Conservation (phyloP, 129 eudicot species). For the Escallonia rubra region DNA sequence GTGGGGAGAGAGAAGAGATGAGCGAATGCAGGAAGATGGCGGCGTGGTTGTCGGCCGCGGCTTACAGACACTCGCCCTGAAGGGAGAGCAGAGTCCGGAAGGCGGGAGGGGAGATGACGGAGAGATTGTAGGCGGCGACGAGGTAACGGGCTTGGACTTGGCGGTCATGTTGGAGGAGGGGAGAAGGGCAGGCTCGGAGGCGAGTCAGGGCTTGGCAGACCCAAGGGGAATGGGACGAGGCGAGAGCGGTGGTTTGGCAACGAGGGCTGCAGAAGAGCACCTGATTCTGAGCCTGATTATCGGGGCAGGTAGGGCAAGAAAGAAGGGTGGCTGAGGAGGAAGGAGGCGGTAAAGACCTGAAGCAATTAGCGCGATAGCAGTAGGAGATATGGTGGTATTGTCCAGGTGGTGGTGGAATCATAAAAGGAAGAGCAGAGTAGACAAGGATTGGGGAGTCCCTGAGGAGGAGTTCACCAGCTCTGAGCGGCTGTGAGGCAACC, state of each 20-base stretch:
- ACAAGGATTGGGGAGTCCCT: slow-evolving; percentile 65
- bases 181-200: slow-evolving; percentile 31
- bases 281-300: no score
- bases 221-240: slow-evolving; percentile 69
- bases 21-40: slow-evolving; percentile 38
- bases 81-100: slow-evolving; percentile 56
- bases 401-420: neutral
- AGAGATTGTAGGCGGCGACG: slow-evolving; percentile 65
- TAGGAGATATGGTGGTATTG: neutral
- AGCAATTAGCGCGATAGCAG: slow-evolving; percentile 72
- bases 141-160: slow-evolving; percentile 73
- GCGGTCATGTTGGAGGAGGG: slow-evolving; percentile 22
- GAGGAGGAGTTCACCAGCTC: slow-evolving; percentile 69
- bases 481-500: slow-evolving; percentile 48
- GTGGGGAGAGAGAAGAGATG: slow-evolving; percentile 23
- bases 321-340: slow-evolving; percentile 1
- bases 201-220: slow-evolving; percentile 50
- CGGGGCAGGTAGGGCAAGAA: slow-evolving; percentile 57
- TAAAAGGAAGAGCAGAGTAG: slow-evolving; percentile 60
- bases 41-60: slow-evolving; percentile 10
- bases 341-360: slow-evolving; percentile 3
- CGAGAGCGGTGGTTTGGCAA: slow-evolving; percentile 51
- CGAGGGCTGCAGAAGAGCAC: slow-evolving; percentile 40
- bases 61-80: slow-evolving; percentile 32
- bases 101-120: slow-evolving; percentile 33